These are phyloP conservation scores for Kodamaea neixiangensis DNA, from an alignment of 805 yeast genomes.

Conservation along the genomic window DNA sequence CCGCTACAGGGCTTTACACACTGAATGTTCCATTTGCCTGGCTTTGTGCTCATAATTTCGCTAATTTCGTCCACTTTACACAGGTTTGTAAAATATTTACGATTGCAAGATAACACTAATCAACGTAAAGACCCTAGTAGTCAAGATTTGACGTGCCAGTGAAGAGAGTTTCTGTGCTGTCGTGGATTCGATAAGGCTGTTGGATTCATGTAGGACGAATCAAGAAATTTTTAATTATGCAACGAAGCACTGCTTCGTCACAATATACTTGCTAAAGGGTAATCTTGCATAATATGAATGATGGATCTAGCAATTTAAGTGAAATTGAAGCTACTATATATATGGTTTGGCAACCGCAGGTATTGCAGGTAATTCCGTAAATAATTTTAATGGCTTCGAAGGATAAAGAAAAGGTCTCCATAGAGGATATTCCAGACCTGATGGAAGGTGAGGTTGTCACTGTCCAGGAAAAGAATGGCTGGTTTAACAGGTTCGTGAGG, in stretches of 20 bases:
- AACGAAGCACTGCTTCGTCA: not conserved
- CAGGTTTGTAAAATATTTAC: not conserved
- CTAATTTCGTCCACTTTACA: not conserved
- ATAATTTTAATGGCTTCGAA: not conserved
- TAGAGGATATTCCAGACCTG: slow-evolving; percentile 1
- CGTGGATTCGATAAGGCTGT: not conserved
- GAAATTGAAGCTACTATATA: not conserved
- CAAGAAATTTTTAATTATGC: not conserved
- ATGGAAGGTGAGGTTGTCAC: slow-evolving; percentile 8
- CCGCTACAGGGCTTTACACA: too few relatives aligned
- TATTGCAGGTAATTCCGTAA: not conserved
- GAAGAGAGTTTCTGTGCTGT: not conserved
- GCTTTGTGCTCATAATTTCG: too few relatives aligned
- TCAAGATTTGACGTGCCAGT: not conserved
- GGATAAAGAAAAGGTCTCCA: slow-evolving; percentile 4
- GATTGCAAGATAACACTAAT: not conserved
- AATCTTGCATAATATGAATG: not conserved
- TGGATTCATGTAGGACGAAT: not conserved
- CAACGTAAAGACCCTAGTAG: too few relatives aligned
- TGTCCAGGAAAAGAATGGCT: slow-evolving; percentile 27
- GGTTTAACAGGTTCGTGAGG: slow-evolving; percentile 29
- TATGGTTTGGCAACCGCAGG: not conserved
- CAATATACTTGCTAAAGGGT: not conserved
- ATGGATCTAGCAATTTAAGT: not conserved
- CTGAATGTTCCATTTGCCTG: too few relatives aligned